Conservation (phyloP, 2,329 filamentous ascomycete species). For the Paramyrothecium roridum region DNA sequence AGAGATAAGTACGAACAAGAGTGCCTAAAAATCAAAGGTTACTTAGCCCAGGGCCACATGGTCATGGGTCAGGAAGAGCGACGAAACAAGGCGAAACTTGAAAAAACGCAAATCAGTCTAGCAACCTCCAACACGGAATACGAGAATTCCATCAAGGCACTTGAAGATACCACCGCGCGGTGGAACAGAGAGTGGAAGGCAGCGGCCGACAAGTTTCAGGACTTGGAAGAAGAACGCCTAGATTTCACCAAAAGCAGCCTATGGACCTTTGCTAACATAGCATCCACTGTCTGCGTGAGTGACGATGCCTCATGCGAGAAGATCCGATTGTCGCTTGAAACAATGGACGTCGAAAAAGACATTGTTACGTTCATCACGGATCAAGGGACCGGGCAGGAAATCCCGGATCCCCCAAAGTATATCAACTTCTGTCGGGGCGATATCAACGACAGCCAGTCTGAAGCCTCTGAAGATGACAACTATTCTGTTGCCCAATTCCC, state of each 20-base stretch:
- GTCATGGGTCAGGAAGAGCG: constrained; percentile 99
- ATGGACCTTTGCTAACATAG: constrained; percentile 97
- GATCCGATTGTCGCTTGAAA: constrained; percentile 86
- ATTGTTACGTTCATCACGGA: constrained; percentile 87
- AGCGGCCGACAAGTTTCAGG: constrained; percentile 98
- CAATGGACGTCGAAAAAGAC: constrained; percentile 95
- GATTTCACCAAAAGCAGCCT: constrained; percentile 98
- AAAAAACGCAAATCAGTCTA: constrained; percentile 96
- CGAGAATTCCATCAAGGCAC: constrained; percentile 83
- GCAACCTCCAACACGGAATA: constrained; percentile 91
- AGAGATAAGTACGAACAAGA: constrained; percentile 96
- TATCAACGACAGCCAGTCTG: constrained; percentile 74
- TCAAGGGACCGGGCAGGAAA: constrained; percentile 89
- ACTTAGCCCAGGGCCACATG: constrained; percentile 98
- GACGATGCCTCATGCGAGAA: constrained; percentile 97
- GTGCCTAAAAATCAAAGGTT: constrained; percentile 96
- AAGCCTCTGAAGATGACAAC: constrained; percentile 78
- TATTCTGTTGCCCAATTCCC: constrained; percentile 97
- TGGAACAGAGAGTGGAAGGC: constrained; percentile 99
- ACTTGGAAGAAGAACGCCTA: constrained; percentile 92
- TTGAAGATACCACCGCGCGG: constrained; percentile 90
- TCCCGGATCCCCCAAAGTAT: constrained; percentile 93
- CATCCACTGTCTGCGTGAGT: constrained; percentile 95
- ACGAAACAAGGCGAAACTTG: constrained; percentile 97
- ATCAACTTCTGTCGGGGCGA: constrained; percentile 98